These are phyloP conservation scores for Podaxis sp. DNA, from an alignment of 768 basidiomycete species.

Conservation along the genomic window DNA sequence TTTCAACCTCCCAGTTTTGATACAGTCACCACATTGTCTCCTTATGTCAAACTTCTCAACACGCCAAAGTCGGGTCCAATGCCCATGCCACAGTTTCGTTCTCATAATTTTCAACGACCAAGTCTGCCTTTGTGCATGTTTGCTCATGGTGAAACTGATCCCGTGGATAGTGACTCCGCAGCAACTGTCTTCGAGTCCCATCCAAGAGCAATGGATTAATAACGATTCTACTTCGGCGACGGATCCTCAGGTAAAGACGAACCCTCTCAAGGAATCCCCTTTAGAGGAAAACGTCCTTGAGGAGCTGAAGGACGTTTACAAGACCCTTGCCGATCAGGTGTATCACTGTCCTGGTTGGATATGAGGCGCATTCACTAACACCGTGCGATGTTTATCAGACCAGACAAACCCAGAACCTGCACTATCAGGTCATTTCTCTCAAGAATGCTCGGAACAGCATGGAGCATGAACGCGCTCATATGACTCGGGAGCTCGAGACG, in stretches of 20 bases:
- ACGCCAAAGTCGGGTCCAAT: neutral
- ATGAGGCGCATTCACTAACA: neutral
- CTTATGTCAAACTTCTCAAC: conserved; percentile 1
- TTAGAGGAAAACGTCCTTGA: neutral
- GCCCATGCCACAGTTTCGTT: neutral
- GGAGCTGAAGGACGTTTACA: conserved; percentile 2
- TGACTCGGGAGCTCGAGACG: neutral
- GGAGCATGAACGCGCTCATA: neutral
- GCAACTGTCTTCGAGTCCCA: neutral
- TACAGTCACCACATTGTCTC: neutral
- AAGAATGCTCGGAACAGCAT: neutral
- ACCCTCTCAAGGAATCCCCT: too few species aligned
- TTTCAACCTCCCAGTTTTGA: neutral
- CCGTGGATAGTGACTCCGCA: neutral
- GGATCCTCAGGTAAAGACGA: neutral
- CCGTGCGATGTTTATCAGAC: neutral
- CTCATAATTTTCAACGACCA: neutral
- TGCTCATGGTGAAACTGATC: neutral
- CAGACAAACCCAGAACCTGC: neutral
- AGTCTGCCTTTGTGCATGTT: neutral
- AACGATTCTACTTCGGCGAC: neutral
- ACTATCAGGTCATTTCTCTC: conserved; percentile 4
- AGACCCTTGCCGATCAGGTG: conserved; percentile 2
- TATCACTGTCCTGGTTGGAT: neutral
- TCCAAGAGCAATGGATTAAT: neutral